These are phyloP conservation scores for Tylopilus intermedius DNA, from an alignment of 768 basidiomycete genomes.

Conservation along the genomic window DNA sequence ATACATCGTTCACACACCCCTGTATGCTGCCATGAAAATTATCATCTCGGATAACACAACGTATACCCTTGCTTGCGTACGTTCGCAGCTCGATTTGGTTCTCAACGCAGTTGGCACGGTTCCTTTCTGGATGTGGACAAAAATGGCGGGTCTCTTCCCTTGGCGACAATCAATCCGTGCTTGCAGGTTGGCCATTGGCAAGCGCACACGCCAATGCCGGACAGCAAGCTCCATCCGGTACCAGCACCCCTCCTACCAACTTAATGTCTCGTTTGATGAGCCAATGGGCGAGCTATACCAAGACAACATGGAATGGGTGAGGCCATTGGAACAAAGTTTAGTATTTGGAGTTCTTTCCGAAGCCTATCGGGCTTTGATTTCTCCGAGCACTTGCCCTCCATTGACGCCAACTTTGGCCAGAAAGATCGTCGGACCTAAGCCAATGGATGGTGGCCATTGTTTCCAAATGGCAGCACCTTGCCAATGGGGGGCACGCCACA, in stretches of 20 bases:
- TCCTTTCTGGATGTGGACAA: background rate
- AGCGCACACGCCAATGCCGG: slow-evolving; percentile 9
- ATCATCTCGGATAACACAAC: background rate
- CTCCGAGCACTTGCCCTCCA: background rate
- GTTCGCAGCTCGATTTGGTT: background rate
- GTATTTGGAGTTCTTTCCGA: background rate
- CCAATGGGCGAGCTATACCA: background rate
- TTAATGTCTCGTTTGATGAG: background rate
- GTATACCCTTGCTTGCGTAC: background rate
- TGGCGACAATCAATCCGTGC: background rate
- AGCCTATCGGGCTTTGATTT: background rate
- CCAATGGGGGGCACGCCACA: slow-evolving; percentile 1
- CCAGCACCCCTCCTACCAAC: background rate
- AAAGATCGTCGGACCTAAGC: background rate
- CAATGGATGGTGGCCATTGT: background rate
- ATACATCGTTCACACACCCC: background rate
- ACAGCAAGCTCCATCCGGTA: slow-evolving; percentile 1
- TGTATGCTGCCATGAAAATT: background rate
- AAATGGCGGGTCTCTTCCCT: background rate
- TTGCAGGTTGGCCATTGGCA: slow-evolving; percentile 1
- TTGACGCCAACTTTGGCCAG: background rate
- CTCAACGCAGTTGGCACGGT: too few relatives aligned
- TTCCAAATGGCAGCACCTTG: background rate
- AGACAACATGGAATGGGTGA: background rate
- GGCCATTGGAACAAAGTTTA: background rate